Percentiles rank a stretch among this genome's conserved stretches.
Evolutionary conservation across 371 early-diverging fungal species (phyloP).

Genomic region (Choanephora cucurbitarum): DNA sequence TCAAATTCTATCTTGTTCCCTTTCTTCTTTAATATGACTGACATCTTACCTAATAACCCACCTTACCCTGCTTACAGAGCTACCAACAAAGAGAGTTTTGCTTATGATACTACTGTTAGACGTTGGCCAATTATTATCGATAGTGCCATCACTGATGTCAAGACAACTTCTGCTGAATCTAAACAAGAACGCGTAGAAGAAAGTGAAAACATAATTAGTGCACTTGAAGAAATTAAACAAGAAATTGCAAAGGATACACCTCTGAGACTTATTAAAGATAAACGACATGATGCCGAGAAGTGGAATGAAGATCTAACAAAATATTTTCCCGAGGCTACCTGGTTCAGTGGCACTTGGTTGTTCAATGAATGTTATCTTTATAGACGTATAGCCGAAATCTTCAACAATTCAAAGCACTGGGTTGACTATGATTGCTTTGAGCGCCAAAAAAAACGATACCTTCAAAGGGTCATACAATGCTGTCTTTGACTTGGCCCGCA

Average conservation of each 20-base stretch:
- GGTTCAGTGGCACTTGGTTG: constrained; percentile 78
- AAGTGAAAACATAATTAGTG: constrained; percentile 64
- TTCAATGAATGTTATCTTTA: constrained; percentile 85
- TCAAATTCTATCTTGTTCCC: constrained; percentile 2
- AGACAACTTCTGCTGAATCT: constrained; percentile 41
- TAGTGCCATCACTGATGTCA: constrained; percentile 67
- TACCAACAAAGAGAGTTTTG: constrained; percentile 69
- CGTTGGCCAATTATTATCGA: constrained; percentile 87
- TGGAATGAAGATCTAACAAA: constrained; percentile 67
- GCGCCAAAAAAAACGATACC: constrained; percentile 67
- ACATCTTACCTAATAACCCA: constrained; percentile 61
- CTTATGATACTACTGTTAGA: constrained; percentile 72
- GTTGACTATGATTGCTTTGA: constrained; percentile 73
- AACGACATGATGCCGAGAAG: constrained; percentile 53
- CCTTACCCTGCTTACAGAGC: constrained; percentile 69
- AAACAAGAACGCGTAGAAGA: constrained; percentile 43
- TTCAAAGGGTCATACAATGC: constrained; percentile 67
- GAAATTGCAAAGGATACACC: constrained; percentile 68
- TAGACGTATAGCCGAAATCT: constrained; percentile 69
- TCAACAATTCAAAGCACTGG: constrained; percentile 65
- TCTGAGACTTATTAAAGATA: constrained; percentile 63
- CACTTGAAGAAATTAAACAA: constrained; percentile 63
- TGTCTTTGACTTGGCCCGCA: constrained; percentile 65
- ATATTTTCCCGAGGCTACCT: constrained; percentile 58
- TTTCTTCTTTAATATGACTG: constrained; percentile 20